Conservation (phyloP, 1,284 basidiomycete species). For the Malassezia sympodialis region DNA sequence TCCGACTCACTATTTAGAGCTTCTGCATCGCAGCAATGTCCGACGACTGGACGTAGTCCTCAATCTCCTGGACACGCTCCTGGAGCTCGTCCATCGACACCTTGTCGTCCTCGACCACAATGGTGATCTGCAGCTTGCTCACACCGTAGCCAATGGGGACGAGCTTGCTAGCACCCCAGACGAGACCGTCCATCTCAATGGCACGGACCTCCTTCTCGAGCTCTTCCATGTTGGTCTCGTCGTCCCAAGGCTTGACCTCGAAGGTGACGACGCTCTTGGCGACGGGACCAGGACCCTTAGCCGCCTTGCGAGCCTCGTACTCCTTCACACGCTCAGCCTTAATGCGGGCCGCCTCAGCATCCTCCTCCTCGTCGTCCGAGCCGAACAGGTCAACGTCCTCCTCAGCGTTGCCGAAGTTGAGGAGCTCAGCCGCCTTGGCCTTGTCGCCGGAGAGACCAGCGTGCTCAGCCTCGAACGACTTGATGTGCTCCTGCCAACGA, state of each 20-base stretch:
- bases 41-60: slow-evolving; percentile 89
- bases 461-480: slow-evolving; percentile 43
- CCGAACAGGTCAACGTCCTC: slow-evolving; percentile 89
- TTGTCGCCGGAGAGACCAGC: slow-evolving; percentile 41
- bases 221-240: slow-evolving; percentile 89
- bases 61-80: slow-evolving; percentile 55
- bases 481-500: slow-evolving; percentile 69
- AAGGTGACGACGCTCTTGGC: slow-evolving; percentile 80
- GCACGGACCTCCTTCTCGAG: slow-evolving; percentile 75
- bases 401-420: slow-evolving; percentile 53
- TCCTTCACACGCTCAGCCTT: slow-evolving; percentile 91
- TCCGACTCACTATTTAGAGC: slow-evolving; percentile 26
- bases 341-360: slow-evolving; percentile 83
- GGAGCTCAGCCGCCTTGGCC: slow-evolving; percentile 36
- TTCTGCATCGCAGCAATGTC: slow-evolving; percentile 54
- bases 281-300: slow-evolving; percentile 59
- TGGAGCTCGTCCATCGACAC: slow-evolving; percentile 90
- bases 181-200: slow-evolving; percentile 78
- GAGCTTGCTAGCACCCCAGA: slow-evolving; percentile 78
- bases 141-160: slow-evolving; percentile 91
- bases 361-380: slow-evolving; percentile 74
- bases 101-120: slow-evolving; percentile 93
- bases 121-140: slow-evolving; percentile 79
- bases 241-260: slow-evolving; percentile 96
- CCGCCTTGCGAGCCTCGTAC: slow-evolving; percentile 86